Base-by-base conservation (phyloP, 495 filamentous ascomycete species). In the Penicillium cataractarum region DNA sequence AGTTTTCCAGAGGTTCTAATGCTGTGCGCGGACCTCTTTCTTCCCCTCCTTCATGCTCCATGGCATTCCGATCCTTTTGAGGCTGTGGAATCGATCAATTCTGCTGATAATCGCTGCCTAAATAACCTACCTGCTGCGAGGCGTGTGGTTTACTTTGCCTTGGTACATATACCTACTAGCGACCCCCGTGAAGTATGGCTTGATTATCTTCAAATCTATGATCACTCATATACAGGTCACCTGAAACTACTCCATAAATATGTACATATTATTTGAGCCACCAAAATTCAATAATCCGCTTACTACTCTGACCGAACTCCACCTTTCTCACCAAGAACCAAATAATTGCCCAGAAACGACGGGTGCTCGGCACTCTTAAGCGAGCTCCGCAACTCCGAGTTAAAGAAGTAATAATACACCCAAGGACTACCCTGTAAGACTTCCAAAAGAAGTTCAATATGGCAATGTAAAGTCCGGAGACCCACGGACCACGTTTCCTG, bases 401-500 rank as follows among this genome's bases (percentile, higher is more conserved):
- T 39, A 58, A 50, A 39, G 31, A 24, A 3, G 50, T 50, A 13
- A 17, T 39, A 21, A 27, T 17, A 58, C 3, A 21, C n/a, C n/a
- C n/a, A n/a, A n/a, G n/a, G 24, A 24, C 21, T 22, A 46, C 9
- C 19, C 10, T n/a, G 26, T 35, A 48, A 50, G 29, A 50, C 4
- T 22, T 24, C 12, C 19, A 26, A 40, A 58, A 58, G 24, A 32
- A 15, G 46, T 42, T 32, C 46, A 61, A 49, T 40, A 58, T 35
- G 27, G 33, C 48, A 55, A 53, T 48, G 55, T 9, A 7, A 32
- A 21, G 27, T 37, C 39, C 27, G 22, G 27, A 55, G 61, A 54
- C 48, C 62, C 62, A 64, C 63, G 62, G 51, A 63, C 64, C 69
- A 72, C 66, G 64, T 70, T 71, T 62, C 60, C 17, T 57, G 54